These are phyloP conservation scores for Ganoderma boninense DNA, from an alignment of 1,284 basidiomycete genomes.

Conservation along the genomic window DNA sequence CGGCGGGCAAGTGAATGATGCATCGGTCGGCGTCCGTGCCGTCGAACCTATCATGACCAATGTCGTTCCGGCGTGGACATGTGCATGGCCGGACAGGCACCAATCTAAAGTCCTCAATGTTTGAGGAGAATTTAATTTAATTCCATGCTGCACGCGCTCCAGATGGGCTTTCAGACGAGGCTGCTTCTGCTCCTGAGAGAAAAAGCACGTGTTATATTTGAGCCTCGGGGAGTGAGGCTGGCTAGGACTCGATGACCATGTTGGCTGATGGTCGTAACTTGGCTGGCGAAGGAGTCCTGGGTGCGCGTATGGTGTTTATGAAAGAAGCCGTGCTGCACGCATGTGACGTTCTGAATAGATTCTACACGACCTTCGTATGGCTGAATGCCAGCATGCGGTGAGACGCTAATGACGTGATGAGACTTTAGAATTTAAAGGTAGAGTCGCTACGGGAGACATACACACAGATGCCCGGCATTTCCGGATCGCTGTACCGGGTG, in stretches of 20 bases:
- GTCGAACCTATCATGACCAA: slow-evolving; percentile 12
- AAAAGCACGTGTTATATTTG: background rate
- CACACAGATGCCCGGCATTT: background rate
- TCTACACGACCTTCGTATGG: slow-evolving; percentile 2
- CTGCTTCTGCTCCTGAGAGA: background rate
- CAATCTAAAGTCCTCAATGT: background rate
- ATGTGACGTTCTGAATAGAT: slow-evolving; percentile 22
- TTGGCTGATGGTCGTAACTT: background rate
- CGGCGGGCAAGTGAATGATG: slow-evolving; percentile 1
- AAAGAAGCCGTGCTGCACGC: slow-evolving; percentile 30
- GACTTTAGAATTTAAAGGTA: background rate
- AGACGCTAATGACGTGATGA: background rate
- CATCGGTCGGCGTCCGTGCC: slow-evolving; percentile 11
- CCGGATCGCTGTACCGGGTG: background rate
- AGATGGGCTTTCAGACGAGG: background rate
- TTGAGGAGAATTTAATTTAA: background rate
- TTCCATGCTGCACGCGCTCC: background rate
- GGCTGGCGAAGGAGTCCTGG: slow-evolving; percentile 7
- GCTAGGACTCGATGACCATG: background rate
- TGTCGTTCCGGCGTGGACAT: background rate
- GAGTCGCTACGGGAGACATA: background rate
- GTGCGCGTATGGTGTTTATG: slow-evolving; percentile 23
- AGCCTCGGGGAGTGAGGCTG: background rate
- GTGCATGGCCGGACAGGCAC: slow-evolving; percentile 14
- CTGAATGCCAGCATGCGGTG: background rate